Evolutionary conservation across 116 monocot genomes (phyloP).

Genomic region (Iris pallida): DNA sequence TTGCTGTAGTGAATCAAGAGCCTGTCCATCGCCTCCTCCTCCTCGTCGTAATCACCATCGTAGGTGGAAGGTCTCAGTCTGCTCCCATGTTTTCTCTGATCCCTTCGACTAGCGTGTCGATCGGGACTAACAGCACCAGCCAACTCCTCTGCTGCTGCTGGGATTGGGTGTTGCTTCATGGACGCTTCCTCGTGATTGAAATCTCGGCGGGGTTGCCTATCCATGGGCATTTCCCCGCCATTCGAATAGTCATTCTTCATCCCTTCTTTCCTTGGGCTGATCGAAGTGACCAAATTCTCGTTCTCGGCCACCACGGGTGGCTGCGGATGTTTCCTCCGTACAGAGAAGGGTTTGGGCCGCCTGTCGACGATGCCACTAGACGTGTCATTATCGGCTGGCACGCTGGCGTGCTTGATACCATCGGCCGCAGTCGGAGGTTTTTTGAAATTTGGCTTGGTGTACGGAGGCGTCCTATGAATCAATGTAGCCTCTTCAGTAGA

Average conservation of each 20-base stretch:
- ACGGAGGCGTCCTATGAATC: conserved; percentile 32
- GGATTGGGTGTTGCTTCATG: too few relatives aligned
- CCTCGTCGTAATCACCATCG: conserved; percentile 21
- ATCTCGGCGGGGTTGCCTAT: too few relatives aligned
- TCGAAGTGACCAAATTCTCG: not conserved
- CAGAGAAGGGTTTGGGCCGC: conserved; percentile 17
- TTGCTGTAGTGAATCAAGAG: conserved; percentile 39
- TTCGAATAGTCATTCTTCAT: too few relatives aligned
- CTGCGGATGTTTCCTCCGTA: conserved; percentile 23
- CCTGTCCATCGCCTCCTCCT: conserved; percentile 41
- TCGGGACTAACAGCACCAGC: too few relatives aligned
- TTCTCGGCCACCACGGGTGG: not conserved
- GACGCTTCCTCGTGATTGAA: too few relatives aligned
- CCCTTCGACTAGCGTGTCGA: too few relatives aligned
- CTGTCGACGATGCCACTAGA: not conserved
- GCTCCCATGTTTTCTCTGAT: not conserved
- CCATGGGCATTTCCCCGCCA: too few relatives aligned
- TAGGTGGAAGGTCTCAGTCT: not conserved
- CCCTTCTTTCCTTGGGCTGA: too few relatives aligned
- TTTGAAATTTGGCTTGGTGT: conserved; percentile 24
- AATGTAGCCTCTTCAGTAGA: conserved; percentile 8
- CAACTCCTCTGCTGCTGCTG: too few relatives aligned
- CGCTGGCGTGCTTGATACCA: not conserved
- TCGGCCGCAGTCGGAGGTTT: not conserved
- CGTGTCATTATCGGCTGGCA: too few relatives aligned